These are phyloP conservation scores for Umbelopsis ramanniana DNA, from an alignment of 192 early-diverging fungal species.

Conservation along the genomic window DNA sequence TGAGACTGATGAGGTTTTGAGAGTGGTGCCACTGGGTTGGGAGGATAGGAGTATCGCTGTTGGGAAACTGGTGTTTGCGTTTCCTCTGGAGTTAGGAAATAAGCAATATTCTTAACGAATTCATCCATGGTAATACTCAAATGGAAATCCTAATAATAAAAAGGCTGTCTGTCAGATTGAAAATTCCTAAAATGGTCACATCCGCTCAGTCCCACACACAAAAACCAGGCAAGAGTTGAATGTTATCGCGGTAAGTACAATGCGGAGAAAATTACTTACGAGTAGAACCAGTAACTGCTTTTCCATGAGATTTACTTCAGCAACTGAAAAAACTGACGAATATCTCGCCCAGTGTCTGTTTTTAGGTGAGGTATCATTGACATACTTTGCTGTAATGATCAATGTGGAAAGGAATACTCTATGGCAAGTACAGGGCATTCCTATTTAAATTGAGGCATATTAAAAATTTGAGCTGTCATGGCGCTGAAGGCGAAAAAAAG, in stretches of 20 bases:
- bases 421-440: constrained; percentile 74
- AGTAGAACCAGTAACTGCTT: constrained; percentile 72
- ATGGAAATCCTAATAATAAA: constrained; percentile 9
- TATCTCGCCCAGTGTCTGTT: constrained; percentile 80
- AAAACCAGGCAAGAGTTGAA: not conserved
- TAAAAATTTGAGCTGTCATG: not conserved
- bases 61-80: not conserved
- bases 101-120: not conserved
- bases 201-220: not conserved
- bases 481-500: not conserved
- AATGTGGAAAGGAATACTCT: constrained; percentile 74
- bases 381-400: constrained; percentile 72
- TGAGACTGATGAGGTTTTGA: not conserved
- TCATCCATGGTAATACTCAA: constrained; percentile 11
- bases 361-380: constrained; percentile 76
- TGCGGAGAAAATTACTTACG: constrained; percentile 29
- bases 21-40: no score
- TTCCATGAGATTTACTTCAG: constrained; percentile 79
- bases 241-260: not conserved
- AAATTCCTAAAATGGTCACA: not conserved
- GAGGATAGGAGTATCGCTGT: not conserved
- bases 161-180: constrained; percentile 5
- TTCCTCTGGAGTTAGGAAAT: not conserved
- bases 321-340: constrained; percentile 65
- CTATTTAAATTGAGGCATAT: not conserved